Evolutionary conservation across 2,329 filamentous ascomycete species (phyloP).

Genomic region (Trichoderma koningii): DNA sequence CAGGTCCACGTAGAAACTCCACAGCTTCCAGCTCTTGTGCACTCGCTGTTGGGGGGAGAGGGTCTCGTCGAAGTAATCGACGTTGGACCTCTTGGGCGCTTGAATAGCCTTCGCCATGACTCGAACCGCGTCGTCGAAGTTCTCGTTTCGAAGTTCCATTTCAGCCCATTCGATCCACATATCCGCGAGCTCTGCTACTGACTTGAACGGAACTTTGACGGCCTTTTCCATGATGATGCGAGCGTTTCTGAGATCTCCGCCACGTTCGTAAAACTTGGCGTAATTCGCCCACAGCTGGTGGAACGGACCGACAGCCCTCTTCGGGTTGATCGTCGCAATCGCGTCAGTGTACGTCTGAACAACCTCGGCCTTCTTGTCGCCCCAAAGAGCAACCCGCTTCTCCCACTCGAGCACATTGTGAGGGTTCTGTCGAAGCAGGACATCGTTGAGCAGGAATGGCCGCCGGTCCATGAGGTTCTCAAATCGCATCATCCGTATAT

Average conservation of each 20-base stretch:
- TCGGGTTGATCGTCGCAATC: slow-evolving; percentile 88
- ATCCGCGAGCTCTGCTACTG: slow-evolving; percentile 92
- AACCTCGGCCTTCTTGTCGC: slow-evolving; percentile 85
- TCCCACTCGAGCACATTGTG: slow-evolving; percentile 97
- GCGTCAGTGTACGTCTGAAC: slow-evolving; percentile 94
- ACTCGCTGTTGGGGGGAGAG: slow-evolving; percentile 93
- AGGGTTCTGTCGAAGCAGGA: slow-evolving; percentile 90
- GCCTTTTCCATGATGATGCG: slow-evolving; percentile 96
- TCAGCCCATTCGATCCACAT: slow-evolving; percentile 99
- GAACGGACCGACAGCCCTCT: slow-evolving; percentile 90
- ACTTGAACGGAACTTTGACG: slow-evolving; percentile 96
- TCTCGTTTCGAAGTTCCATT: slow-evolving; percentile 93
- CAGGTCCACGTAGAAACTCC: slow-evolving; percentile 98
- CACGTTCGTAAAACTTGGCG: slow-evolving; percentile 93
- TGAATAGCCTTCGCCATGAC: slow-evolving; percentile 98
- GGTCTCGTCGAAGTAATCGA: slow-evolving; percentile 98
- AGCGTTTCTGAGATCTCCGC: slow-evolving; percentile 80
- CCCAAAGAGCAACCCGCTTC: slow-evolving; percentile 94
- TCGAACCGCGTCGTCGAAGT: slow-evolving; percentile 89
- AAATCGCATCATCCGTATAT: slow-evolving; percentile 96
- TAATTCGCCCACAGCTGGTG: slow-evolving; percentile 96
- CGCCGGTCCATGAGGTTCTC: slow-evolving; percentile 97
- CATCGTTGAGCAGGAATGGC: slow-evolving; percentile 95
- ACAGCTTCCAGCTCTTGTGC: slow-evolving; percentile 99
- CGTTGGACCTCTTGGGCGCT: slow-evolving; percentile 93